Evolutionary conservation across 176 grass and related monocot genomes (phyloP), one percentile per base, ranked within the genome.

Genomic region (Metroxylon sagu): DNA sequence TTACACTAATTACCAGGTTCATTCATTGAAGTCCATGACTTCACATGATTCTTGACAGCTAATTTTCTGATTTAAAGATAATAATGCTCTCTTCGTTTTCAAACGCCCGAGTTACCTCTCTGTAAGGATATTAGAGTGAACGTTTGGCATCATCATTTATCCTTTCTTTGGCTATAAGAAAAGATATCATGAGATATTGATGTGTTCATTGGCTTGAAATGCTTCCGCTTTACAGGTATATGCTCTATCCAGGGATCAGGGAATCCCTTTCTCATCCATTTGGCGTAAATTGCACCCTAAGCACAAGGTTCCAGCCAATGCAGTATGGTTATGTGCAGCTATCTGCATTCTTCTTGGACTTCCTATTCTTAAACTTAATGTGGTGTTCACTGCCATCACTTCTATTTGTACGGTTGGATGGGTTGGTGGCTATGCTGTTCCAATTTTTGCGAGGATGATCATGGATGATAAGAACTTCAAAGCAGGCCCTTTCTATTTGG

Each of bases 331-430:
- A 27, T 98, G 93, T 59, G 87, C 87, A 4, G 87, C 79, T 15
- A 18, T 92, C 48, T 92, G 87, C 87, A 76, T 76, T 61, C 84
- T 92, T 19, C 82, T 92, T 56, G 93, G 87, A 17, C 82, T 98
- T 53, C 93, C 93, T 3, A 85, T 98, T 64, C 93, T 98, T 16
- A 69, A 76, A 61, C 68, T 92, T 67, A 98, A 88, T 64, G 93
- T 91, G 19, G 88, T 98, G 59, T 98, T 98, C 75, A 98, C 93
- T 49, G 93, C 87, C 43, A 92, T 98, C 69, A 98, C 93, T 4
- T 88, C 93, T 23, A n/a, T 98, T 50, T 83, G 81, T 56, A 98
- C 93, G 50, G 73, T 98, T 17, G 87, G 87, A 0, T 98, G 93
- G 93, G 93, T 92, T 1, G 93, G 93, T 4, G 87, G 93, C 5